Conservation (phyloP, 73 alveolate genomes). For the Paramecium pentaurelia region DNA sequence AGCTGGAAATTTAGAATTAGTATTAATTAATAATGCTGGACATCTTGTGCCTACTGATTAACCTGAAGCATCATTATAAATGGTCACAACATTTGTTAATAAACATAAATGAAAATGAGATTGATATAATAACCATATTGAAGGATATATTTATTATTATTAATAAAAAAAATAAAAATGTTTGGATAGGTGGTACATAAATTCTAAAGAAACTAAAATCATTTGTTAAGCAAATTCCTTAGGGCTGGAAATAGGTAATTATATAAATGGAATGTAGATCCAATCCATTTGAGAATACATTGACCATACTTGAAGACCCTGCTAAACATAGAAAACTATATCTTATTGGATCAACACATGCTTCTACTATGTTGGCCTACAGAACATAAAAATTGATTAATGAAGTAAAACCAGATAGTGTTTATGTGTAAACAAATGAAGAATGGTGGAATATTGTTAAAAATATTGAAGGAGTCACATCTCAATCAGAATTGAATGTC, state of each 20-base stretch:
- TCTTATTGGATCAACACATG: slow-evolving; percentile 82
- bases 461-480: slow-evolving; percentile 64
- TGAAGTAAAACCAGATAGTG: slow-evolving; percentile 81
- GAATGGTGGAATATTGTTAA: slow-evolving; percentile 80
- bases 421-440: slow-evolving; percentile 67
- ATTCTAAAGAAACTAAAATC: slow-evolving; percentile 55
- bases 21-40: slow-evolving; percentile 47
- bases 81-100: slow-evolving; percentile 19
- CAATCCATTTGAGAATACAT: slow-evolving; percentile 57
- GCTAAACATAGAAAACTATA: slow-evolving; percentile 68
- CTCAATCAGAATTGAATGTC: slow-evolving; percentile 73
- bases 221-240: neutral
- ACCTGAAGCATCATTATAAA: slow-evolving; percentile 39
- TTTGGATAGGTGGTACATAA: slow-evolving; percentile 60
- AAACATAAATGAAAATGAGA: slow-evolving; percentile 21
- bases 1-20: slow-evolving; percentile 23
- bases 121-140: neutral
- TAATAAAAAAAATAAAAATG: neutral
- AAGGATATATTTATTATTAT: neutral
- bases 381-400: slow-evolving; percentile 76
- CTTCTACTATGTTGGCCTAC: slow-evolving; percentile 77
- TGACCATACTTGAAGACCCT: slow-evolving; percentile 62
- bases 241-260: slow-evolving; percentile 61
- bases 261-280: neutral
- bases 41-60: slow-evolving; percentile 59